Percentiles rank a stretch among this genome's conserved stretches.
Evolutionary conservation across 148 eudicot genomes (phyloP).

Genomic region (Diospyros lotus): DNA sequence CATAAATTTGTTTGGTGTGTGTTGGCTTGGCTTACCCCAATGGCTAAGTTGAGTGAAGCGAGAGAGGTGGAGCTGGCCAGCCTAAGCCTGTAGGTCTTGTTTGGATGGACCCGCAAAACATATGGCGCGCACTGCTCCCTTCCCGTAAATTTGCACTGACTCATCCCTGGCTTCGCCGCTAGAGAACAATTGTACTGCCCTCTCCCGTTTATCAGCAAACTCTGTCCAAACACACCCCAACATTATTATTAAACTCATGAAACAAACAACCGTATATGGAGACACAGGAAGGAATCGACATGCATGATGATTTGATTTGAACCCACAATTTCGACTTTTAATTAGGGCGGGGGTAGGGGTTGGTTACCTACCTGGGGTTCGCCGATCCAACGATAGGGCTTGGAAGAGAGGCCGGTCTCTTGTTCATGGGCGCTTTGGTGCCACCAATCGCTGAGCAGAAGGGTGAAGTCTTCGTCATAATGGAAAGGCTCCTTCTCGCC

Average conservation of each 20-base stretch:
- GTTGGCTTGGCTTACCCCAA: conserved; percentile 40
- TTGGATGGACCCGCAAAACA: conserved; percentile 45
- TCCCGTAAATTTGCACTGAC: conserved; percentile 49
- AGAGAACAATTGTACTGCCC: conserved; percentile 80
- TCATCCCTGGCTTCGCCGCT: conserved; percentile 40
- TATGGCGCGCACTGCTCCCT: conserved; percentile 66
- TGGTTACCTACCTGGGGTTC: conserved; percentile 64
- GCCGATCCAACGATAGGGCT: conserved; percentile 76
- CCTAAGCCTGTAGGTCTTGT: conserved; percentile 81
- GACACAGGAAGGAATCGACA: too few relatives aligned
- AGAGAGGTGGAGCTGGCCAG: conserved; percentile 74
- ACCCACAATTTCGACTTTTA: too few relatives aligned
- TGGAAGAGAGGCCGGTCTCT: conserved; percentile 59
- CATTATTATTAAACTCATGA: too few relatives aligned
- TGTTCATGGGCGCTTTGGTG: conserved; percentile 46
- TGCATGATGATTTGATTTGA: too few relatives aligned
- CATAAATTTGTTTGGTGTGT: too few relatives aligned
- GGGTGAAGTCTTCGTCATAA: conserved; percentile 67
- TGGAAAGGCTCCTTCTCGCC: conserved; percentile 54
- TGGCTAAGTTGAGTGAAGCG: conserved; percentile 71
- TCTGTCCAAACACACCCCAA: conserved; percentile 23
- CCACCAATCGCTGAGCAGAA: conserved; percentile 87
- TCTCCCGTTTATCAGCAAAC: conserved; percentile 74
- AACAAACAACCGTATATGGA: too few relatives aligned
- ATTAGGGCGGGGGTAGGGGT: too few relatives aligned